Evolutionary conservation across 148 eudicot genomes (phyloP).

Genomic region (Vaccinium vitisidaea): DNA sequence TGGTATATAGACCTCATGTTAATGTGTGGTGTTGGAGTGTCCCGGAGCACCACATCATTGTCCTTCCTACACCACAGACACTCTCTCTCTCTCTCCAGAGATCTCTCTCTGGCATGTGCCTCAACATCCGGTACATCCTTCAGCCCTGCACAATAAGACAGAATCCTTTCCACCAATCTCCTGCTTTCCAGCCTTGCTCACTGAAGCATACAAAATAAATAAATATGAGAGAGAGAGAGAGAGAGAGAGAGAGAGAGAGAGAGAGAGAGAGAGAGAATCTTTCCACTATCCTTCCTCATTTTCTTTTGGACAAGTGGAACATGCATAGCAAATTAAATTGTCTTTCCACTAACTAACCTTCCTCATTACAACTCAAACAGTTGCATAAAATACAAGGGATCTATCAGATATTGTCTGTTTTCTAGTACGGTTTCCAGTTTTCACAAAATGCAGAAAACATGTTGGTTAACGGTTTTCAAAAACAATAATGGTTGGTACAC

Average conservation of each 20-base stretch:
- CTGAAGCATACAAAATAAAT: conserved; percentile 14
- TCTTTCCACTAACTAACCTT: neutral
- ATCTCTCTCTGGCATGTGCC: neutral
- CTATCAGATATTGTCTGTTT: neutral
- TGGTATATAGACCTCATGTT: too few relatives aligned
- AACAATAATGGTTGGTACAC: too few relatives aligned
- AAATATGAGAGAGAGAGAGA: conserved; percentile 9
- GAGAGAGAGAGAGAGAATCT: neutral
- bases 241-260: conserved; percentile 10
- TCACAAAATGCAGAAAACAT: neutral
- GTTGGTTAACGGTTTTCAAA: neutral
- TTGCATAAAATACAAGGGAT: neutral
- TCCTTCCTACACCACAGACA: too few relatives aligned
- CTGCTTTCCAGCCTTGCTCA: conserved; percentile 24
- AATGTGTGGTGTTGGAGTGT: too few relatives aligned
- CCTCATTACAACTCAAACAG: neutral
- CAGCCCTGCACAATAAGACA: conserved; percentile 23
- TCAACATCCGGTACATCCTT: conserved; percentile 11
- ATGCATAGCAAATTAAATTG: neutral
- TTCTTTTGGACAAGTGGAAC: neutral
- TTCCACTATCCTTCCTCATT: neutral
- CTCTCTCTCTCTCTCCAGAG: neutral
- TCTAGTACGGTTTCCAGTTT: neutral
- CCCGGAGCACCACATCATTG: too few relatives aligned
- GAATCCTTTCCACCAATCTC: conserved; percentile 22